phyloP scores from a whole-genome alignment of 768 basidiomycete genomes.

The Chalciporus piperatus region DNA sequence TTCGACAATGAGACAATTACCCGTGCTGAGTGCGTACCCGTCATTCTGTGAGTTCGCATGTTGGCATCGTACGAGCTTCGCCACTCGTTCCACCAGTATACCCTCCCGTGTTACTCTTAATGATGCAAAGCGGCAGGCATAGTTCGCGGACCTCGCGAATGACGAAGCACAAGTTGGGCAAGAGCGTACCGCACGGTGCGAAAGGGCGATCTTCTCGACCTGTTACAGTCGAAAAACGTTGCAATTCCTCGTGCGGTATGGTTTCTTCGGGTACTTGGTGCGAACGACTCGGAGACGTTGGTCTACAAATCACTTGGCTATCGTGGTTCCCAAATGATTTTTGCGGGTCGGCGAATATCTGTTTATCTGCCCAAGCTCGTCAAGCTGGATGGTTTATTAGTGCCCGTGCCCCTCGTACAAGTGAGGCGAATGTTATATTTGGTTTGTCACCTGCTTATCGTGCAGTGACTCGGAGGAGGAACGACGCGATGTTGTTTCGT shows the following conservation, averaged over 20 bases:
- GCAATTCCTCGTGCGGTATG: conserved; percentile 72
- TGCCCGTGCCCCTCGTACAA: conserved; percentile 59
- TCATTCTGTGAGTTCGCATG: conserved; percentile 56
- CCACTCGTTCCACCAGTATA: conserved; percentile 41
- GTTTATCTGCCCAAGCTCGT: conserved; percentile 49
- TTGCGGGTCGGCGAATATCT: conserved; percentile 37
- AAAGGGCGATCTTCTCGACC: conserved; percentile 83
- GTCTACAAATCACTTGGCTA: too few species aligned
- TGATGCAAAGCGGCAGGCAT: conserved; percentile 73
- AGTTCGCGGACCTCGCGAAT: conserved; percentile 82
- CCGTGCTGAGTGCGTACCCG: conserved; percentile 51
- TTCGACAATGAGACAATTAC: conserved; percentile 50
- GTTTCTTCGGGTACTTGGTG: too few species aligned
- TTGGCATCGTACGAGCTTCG: background rate
- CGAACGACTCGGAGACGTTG: too few species aligned
- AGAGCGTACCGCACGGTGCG: conserved; percentile 82
- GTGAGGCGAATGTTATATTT: conserved; percentile 35
- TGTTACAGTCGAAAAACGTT: conserved; percentile 72
- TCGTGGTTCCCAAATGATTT: too few species aligned
- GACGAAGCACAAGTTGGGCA: conserved; percentile 77
- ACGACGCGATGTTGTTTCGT: conserved; percentile 77
- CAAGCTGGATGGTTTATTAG: conserved; percentile 51
- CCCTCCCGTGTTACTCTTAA: conserved; percentile 79
- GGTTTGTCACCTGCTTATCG: conserved; percentile 1
- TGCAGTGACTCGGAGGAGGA: conserved; percentile 67